Base-by-base conservation (phyloP, 257 asterid species). In the Solanum medicagineum region DNA sequence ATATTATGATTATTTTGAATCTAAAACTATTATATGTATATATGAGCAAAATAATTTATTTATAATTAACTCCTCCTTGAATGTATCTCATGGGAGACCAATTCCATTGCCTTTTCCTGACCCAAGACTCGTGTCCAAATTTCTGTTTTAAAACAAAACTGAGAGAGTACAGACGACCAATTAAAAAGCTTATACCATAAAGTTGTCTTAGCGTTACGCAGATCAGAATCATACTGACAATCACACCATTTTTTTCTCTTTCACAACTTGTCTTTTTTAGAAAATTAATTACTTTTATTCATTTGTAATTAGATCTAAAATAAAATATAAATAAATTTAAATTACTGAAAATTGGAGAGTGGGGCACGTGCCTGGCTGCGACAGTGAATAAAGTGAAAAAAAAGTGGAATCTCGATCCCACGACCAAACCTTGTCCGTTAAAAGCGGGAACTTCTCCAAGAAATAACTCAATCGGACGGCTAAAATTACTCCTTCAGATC, bases 391-490 rank as follows among this genome's bases (percentile, higher is more conserved):
- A 63, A 88, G 83, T 47, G 54, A 82, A 70, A 62, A 85, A 86
- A 60, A 9, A 66, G 84, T 80, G 88, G 90, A 87, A 88, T 91
- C 93, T 75, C 51, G 82, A 75, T 75, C 82, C 73, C 85, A 91
- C 93, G 93, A 83, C 92, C 70, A 84, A 47, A 80, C 49, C 13
- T 66, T 77, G 24, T 86, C 91, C 90, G 89, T 85, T 86, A 80
- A 85, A 2, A 69, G 83, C 88, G 92, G 91, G 89, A 88, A 87
- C 55, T 66, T 69, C 65, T 62, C 14, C 53, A 90, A 62, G 87
- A 86, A 84, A 59, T 1, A 54, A 44, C 79, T 80, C 5, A 1
- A 75, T 75, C 97, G 85, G 59, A 92, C 94, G 96, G 92, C 68
- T 74, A 24, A 20, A 1, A 89, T 36, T 8, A 4, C 8, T 36